Base-by-base conservation (phyloP, 2,329 filamentous ascomycete species). In the Purpureocillium lavendulum region DNA sequence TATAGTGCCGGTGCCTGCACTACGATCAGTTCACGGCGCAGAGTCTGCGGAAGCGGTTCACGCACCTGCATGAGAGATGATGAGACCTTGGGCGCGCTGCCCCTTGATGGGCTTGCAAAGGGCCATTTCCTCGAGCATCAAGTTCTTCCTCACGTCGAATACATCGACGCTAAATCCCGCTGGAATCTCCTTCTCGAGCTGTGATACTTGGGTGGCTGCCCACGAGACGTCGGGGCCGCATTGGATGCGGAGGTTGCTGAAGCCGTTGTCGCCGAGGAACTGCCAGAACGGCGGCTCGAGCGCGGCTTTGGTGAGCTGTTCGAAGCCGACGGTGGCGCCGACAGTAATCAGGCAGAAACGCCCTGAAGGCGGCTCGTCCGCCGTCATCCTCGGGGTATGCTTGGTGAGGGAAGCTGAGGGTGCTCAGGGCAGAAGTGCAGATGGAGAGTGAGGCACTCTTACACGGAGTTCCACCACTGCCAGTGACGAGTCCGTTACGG, bases 1-100 rank as follows among this genome's bases (percentile, higher is more conserved):
- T 21, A 97, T 88, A 3, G 87, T 88, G 8, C 92, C 92, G 11
- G 90, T 89, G 13, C 90, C 89, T 95, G n/a, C n/a, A n/a, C n/a
- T 38, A 5, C 21, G 6, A 6, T 26, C 10, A 5, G 21, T 26
- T 31, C n/a, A 33, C 15, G 2, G 26, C 12, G 16, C 10, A 13
- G 17, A 10, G n/a, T 14, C 4, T 15, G 24, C 5, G n/a, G 21
- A 10, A n/a, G 16, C 13, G 10, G 15, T 16, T 32, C 48, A 58
- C 66, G 50, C 67, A 90, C 89, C 92, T 46, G 88, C 90, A 66
- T 98, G 92, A 33, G 83, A 87, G 43, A 98, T 83, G 26, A 96
- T 76, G 14, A 92, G 65, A 0, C 92, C 92, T 7, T 80, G 74
- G 0, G 55, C 59, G 11, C 69, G 61, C 13, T 64, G 64, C 4